These are phyloP conservation scores for Thalassiosira ordinaria DNA, from an alignment of 352 stramenopile species.

Conservation along the genomic window DNA sequence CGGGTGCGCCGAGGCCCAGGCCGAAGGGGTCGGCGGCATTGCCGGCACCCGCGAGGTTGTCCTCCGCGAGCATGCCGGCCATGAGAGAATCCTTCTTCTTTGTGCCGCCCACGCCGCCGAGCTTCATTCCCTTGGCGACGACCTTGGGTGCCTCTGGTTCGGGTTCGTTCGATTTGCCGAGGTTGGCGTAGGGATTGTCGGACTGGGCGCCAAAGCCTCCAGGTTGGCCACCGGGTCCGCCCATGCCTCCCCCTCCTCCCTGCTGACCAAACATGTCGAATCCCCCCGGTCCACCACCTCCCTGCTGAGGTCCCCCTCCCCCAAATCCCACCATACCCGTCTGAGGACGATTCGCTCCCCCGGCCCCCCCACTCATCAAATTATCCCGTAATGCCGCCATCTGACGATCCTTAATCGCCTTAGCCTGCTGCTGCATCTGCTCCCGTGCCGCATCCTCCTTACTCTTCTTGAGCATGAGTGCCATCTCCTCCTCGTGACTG, in stretches of 20 bases:
- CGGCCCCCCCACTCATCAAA: slow-evolving; percentile 66
- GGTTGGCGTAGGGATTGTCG: slow-evolving; percentile 59
- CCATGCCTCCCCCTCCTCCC: slow-evolving; percentile 6
- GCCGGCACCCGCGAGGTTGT: slow-evolving; percentile 80
- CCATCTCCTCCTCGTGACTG: slow-evolving; percentile 98
- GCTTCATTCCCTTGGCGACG: slow-evolving; percentile 88
- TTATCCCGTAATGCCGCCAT: slow-evolving; percentile 81
- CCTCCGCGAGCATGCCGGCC: slow-evolving; percentile 86
- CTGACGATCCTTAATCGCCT: slow-evolving; percentile 87
- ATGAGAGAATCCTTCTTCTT: slow-evolving; percentile 88
- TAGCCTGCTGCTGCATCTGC: slow-evolving; percentile 85
- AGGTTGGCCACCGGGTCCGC: slow-evolving; percentile 25
- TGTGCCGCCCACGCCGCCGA: slow-evolving; percentile 71
- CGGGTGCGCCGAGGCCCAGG: slow-evolving; percentile 51
- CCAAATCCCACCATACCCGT: slow-evolving; percentile 84
- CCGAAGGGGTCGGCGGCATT: slow-evolving; percentile 47
- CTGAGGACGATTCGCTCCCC: slow-evolving; percentile 28
- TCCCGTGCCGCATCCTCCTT: slow-evolving; percentile 90
- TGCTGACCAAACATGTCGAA: slow-evolving; percentile 49
- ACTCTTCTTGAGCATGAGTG: slow-evolving; percentile 97
- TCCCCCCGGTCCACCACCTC: slow-evolving; percentile 2
- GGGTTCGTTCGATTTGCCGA: slow-evolving; percentile 57
- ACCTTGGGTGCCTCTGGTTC: slow-evolving; percentile 69
- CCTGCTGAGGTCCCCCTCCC: slow-evolving; percentile 62
- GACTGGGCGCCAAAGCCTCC: slow-evolving; percentile 27